Conservation (phyloP, 2,329 filamentous ascomycete genomes). For the Diaporthe caulivora region DNA sequence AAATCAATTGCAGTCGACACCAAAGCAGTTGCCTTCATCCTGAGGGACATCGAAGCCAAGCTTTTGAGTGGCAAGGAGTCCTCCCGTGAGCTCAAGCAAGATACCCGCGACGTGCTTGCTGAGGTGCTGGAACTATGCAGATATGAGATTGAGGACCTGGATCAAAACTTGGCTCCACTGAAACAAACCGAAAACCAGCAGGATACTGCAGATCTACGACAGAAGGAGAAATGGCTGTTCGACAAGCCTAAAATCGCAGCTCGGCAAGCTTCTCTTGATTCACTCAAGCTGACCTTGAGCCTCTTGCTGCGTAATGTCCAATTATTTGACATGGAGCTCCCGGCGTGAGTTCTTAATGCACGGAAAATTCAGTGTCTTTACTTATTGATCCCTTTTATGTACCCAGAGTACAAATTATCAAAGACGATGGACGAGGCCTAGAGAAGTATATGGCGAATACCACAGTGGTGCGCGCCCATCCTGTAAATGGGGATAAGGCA, state of each 20-base stretch:
- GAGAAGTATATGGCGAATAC: background rate
- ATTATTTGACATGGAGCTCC: background rate
- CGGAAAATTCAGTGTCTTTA: too few relatives aligned
- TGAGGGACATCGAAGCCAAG: conserved; percentile 15
- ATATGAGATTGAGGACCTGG: conserved; percentile 2
- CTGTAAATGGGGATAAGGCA: background rate
- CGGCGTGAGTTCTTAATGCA: background rate
- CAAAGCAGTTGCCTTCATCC: conserved; percentile 1
- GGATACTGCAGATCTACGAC: background rate
- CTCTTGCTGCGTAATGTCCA: background rate
- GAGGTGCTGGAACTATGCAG: conserved; percentile 9
- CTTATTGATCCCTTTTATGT: background rate
- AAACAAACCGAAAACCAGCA: background rate
- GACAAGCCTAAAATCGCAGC: conserved; percentile 4
- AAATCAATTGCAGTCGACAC: background rate
- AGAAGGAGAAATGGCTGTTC: background rate
- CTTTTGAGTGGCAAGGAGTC: background rate
- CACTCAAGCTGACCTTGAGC: conserved; percentile 8
- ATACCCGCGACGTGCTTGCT: background rate
- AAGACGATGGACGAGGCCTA: background rate
- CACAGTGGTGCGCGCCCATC: background rate
- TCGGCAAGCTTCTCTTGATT: background rate
- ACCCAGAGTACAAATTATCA: background rate
- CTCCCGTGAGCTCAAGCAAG: background rate
- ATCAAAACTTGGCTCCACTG: background rate